Conservation (phyloP, 1,139 yeast genomes). For the Hansenula lynferdii region DNA sequence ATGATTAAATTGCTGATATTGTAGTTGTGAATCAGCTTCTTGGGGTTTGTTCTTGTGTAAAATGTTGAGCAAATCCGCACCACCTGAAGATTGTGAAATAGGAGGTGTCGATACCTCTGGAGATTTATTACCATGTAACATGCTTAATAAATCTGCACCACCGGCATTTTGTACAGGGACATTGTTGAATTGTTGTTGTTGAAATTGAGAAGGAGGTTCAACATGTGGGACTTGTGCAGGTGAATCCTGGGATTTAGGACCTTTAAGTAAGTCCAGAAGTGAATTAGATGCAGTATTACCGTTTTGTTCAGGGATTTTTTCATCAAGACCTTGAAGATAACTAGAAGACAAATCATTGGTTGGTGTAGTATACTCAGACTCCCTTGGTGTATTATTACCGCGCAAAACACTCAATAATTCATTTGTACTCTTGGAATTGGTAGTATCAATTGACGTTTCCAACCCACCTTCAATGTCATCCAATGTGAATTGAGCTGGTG, state of each 20-base stretch:
- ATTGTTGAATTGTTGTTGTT: background rate
- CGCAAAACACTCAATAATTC: no score
- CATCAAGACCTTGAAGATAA: no score
- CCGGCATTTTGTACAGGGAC: no score
- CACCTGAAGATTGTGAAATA: background rate
- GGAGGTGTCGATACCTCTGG: conserved; percentile 1
- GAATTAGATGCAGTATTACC: background rate
- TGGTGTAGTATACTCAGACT: conserved; percentile 1
- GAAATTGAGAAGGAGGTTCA: background rate
- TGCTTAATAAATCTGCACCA: background rate
- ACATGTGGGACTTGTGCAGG: no score
- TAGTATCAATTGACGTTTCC: conserved; percentile 3
- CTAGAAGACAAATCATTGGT: conserved; percentile 8
- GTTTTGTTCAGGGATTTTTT: no score
- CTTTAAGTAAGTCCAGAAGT: background rate
- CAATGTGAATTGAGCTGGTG: conserved; percentile 7
- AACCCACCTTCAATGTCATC: conserved; percentile 9
- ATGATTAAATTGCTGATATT: conserved; percentile 1
- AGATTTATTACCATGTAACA: conserved; percentile 2
- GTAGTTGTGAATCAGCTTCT: background rate
- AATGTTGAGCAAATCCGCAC: background rate
- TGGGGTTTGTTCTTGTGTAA: conserved; percentile 1
- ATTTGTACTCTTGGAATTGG: conserved; percentile 1
- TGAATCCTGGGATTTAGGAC: background rate
- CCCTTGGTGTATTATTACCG: no score